Base-by-base conservation (phyloP, 2,329 filamentous ascomycete genomes). In the Fusarium avenaceum region DNA sequence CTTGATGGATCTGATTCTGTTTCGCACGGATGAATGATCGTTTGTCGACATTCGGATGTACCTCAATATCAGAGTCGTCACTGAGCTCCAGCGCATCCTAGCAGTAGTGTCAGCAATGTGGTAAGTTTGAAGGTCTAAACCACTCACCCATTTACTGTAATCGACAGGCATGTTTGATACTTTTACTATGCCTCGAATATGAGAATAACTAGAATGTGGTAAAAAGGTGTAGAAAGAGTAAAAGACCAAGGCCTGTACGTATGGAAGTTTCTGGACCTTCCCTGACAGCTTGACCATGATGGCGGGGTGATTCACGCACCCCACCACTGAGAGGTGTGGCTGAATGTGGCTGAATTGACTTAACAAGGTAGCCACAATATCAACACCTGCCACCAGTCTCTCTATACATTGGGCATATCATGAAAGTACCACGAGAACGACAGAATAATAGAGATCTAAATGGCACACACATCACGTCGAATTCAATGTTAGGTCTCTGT, bases 41-140 rank as follows among this genome's bases (percentile, higher is more conserved):
- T 81, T 99, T 99, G 83, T 99, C 96, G 78, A 99, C 96, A 78
- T 99, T 99, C 63, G 96, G 96, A 80, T 99, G 96, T 51, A 98
- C 96, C 82, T 99, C 96, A 74, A 99, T 90, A 76, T 99, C 96
- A 51, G 94, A 97, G 81, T 99, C 96, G 81, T 99, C 96, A 76
- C 93, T 97, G 77, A 99, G 90, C 89, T 99, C 96, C 76, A 99
- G 88, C 62, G 92, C 90, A 78, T 98, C 92, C 90, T 92, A 63
- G 15, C 28, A 42, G 40, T 45, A 42, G 33, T n/a, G 60, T 72
- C 35, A 73, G 54, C 32, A 14, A 28, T 33, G 20, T 39, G 7
- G 30, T 62, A 17, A 33, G 32, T 40, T 32, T 22, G 11, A 19
- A 11, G 46, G 20, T 11, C 6, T 43, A 30, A 22, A 30, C 40